Percentiles rank a stretch among this genome's conserved stretches.
These are phyloP conservation scores for Lodderomyces orthopsilosis DNA, from an alignment of 1,139 yeast genomes.

Conservation along the genomic window DNA sequence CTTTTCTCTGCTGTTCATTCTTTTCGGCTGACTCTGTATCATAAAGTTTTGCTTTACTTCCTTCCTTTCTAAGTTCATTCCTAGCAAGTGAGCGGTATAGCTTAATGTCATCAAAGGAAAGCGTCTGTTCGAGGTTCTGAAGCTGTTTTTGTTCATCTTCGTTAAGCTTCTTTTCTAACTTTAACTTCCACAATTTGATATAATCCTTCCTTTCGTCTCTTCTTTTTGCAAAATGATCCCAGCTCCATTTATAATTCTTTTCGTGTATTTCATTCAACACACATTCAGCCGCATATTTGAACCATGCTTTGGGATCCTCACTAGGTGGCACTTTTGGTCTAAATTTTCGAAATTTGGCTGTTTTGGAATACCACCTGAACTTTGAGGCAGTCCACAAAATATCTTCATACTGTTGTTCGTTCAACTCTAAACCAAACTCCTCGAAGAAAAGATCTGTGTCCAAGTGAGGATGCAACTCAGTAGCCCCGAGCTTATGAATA, in stretches of 20 bases:
- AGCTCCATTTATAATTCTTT: constrained; percentile 76
- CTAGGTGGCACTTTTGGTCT: constrained; percentile 62
- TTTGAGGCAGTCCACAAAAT: constrained; percentile 79
- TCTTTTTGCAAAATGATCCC: constrained; percentile 75
- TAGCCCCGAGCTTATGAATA: constrained; percentile 73
- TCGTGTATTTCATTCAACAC: constrained; percentile 80
- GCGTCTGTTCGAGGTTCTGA: constrained; percentile 52
- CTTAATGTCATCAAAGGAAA: constrained; percentile 76
- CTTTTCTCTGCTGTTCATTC: constrained; percentile 18
- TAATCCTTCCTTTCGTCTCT: constrained; percentile 72
- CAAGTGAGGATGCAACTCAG: constrained; percentile 68
- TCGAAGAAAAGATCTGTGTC: constrained; percentile 77
- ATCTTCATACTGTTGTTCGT: constrained; percentile 81
- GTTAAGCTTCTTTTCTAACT: constrained; percentile 37
- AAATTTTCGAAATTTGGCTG: constrained; percentile 67
- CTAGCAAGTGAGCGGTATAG: constrained; percentile 82
- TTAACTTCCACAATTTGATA: constrained; percentile 61
- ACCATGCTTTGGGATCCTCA: constrained; percentile 80
- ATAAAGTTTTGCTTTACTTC: constrained; percentile 16
- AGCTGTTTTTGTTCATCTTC: constrained; percentile 43
- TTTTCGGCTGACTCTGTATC: constrained; percentile 12
- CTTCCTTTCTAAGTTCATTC: constrained; percentile 59
- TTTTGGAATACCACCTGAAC: constrained; percentile 73
- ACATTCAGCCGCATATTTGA: constrained; percentile 70
- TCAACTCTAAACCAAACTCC: constrained; percentile 81